Evolutionary conservation across 2,329 filamentous ascomycete genomes (phyloP), one percentile per base, ranked within the genome.

Genomic region (Diplodia intermedia): DNA sequence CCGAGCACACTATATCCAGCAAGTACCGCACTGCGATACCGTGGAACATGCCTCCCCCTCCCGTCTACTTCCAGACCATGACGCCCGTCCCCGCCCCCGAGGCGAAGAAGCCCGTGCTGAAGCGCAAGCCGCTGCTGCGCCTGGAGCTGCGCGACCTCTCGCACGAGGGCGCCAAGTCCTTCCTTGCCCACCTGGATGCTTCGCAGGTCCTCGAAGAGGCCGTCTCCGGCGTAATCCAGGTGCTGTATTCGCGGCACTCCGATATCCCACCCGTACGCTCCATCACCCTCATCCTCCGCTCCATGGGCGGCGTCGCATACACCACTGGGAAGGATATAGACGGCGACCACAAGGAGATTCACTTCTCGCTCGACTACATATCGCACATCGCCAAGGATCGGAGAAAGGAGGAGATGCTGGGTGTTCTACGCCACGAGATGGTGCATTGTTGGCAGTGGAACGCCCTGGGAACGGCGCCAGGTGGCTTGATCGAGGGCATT

Each of bases 381-480:
- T 74, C 77, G 2, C 61, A 71, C 14, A 74, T 82, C 0, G 68
- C 84, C 0, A 73, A 76, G 23, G 70, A 72, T 4, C 72, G 78
- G 15, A 72, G 69, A 47, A 79, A 74, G 70, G 79, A 84, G 49
- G 93, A 98, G 81, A 88, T 97, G 69, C 81, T 87, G 20, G 95
- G 95, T 50, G 93, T 98, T 0, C 79, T 98, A 23, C 90, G 91
- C 1, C 94, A 98, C 77, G 94, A 98, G 80, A 89, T 97, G 70
- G 94, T 98, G 15, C 95, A 98, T 81, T 97, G 93, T 80, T 96
- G 91, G 81, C 94, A 98, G 79, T 91, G 92, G 79, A 90, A 92
- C 73, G 90, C 84, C 1, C 82, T 79, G 11, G 83, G 82, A 0
- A 81, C 79, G 4, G 81, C 88, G 53, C 79, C 81, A 2, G 90